Evolutionary conservation across 192 early-diverging fungal genomes (phyloP).

Genomic region (Spizellomyces sp.): DNA sequence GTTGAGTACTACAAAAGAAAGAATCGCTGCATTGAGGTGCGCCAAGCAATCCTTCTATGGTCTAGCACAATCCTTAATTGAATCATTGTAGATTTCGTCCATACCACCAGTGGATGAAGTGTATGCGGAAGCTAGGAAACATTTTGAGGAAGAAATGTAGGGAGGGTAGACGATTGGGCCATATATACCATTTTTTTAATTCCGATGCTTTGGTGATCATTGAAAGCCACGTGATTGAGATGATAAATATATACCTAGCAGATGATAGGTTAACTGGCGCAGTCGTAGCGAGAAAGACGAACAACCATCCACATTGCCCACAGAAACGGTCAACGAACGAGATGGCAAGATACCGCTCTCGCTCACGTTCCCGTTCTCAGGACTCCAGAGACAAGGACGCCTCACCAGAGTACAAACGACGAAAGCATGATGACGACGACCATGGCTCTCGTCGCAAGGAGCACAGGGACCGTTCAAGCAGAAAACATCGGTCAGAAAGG

Average conservation of each 20-base stretch:
- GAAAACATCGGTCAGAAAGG: constrained; percentile 38
- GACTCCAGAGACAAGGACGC: constrained; percentile 2
- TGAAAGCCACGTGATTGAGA: no score
- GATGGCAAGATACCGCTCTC: constrained; percentile 21
- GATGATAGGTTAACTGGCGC: no score
- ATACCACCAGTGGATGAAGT: constrained; percentile 41
- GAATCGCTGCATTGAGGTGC: neutral
- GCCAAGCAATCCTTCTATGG: no score
- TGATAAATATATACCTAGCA: no score
- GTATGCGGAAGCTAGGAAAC: constrained; percentile 30
- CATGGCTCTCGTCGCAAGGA: neutral
- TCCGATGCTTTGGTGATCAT: no score
- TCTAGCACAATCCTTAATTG: no score
- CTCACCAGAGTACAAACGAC: constrained; percentile 14
- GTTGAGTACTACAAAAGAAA: constrained; percentile 43
- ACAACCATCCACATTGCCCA: no score
- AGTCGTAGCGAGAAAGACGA: no score
- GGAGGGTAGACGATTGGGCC: no score
- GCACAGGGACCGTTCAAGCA: neutral
- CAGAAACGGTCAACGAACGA: neutral
- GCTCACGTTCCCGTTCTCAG: constrained; percentile 19
- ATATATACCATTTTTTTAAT: no score
- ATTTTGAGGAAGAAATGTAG: constrained; percentile 24
- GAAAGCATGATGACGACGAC: constrained; percentile 23
- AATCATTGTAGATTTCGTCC: constrained; percentile 40